Evolutionary conservation across 1,139 yeast genomes (phyloP), one percentile per base, ranked within the genome.

Genomic region (Suhomyces kunorum): DNA sequence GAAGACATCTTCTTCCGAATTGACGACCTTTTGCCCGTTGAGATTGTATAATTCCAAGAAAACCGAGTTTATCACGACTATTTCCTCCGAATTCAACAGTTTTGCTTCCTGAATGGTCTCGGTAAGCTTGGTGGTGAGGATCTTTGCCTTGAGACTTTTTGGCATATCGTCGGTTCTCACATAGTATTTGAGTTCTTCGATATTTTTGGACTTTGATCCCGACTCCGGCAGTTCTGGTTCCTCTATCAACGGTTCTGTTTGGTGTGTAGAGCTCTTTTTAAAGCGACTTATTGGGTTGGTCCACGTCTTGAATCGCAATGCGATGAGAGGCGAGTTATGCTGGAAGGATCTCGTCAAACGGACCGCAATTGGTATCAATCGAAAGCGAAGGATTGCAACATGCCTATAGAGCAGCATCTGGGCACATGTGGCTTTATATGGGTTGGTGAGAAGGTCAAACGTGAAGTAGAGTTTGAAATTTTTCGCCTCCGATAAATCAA

Each of bases 131-230:
- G 50, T 45, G 4, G 45, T 36, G 20, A 68, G 44, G n/a, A 62
- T 49, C 28, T 50, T 45, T 8, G 42, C 46, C 25, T 63, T 56
- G 20, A 54, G 40, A 1, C 49, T 49, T 4, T 34, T 30, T 1
- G 66, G 59, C 15, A 66, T 50, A 17, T 66, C 73, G 11, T 56
- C 53, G 6, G 58, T 47, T 35, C 59, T 58, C 12, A 63, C 49
- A 33, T 59, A 56, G 42, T 63, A 67, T 36, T 54, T 62, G 37
- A 63, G 39, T 17, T 34, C 35, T 16, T 43, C 37, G n/a, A 43
- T 30, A 20, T 34, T 34, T 18, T 20, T 20, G 24, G 23, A 19
- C 19, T 8, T 18, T 3, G 15, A 14, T 4, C n/a, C 24, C 11
- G 12, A 13, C 5, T 24, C 27, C 14, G 16, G 14, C 6, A 12